Conservation (phyloP, 2,329 filamentous ascomycete species). For the Arthrobotrys pseudoclavata region DNA sequence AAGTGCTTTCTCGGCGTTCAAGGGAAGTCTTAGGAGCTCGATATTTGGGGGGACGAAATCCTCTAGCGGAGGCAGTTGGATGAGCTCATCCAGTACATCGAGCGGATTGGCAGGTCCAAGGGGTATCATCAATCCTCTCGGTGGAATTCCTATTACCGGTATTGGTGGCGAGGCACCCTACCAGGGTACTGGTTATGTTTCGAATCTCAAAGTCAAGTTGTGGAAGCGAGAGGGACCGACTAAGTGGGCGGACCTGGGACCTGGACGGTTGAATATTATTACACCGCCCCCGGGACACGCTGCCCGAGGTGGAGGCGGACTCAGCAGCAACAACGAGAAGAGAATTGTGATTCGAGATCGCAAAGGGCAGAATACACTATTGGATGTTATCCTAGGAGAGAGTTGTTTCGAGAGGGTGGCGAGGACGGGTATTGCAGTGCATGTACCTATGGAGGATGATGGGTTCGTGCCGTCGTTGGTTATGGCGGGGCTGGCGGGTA, state of each 20-base stretch:
- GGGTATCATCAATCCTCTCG: slow-evolving; percentile 58
- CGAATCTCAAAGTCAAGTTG: slow-evolving; percentile 86
- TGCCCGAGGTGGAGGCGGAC: slow-evolving; percentile 72
- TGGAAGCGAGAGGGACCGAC: slow-evolving; percentile 81
- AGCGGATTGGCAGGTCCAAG: slow-evolving; percentile 52
- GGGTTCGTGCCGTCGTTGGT: slow-evolving; percentile 70
- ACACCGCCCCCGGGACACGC: slow-evolving; percentile 75
- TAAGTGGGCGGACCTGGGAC: slow-evolving; percentile 93
- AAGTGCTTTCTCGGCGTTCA: slow-evolving; percentile 79
- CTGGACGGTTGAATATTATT: slow-evolving; percentile 85
- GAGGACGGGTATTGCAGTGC: slow-evolving; percentile 86
- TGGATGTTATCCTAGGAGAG: slow-evolving; percentile 88
- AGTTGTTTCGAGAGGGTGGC: slow-evolving; percentile 87
- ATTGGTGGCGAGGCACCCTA: slow-evolving; percentile 59
- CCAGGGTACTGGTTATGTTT: slow-evolving; percentile 68
- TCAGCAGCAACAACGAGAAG: slow-evolving; percentile 81
- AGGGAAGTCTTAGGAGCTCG: slow-evolving; percentile 64
- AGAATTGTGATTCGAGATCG: slow-evolving; percentile 80
- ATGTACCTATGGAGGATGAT: slow-evolving; percentile 82
- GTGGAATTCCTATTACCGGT: slow-evolving; percentile 59
- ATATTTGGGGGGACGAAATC: slow-evolving; percentile 57
- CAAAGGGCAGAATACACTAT: slow-evolving; percentile 74
- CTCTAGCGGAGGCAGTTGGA: slow-evolving; percentile 57
- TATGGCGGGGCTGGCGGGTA: slow-evolving; percentile 71
- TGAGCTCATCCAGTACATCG: slow-evolving; percentile 55